Evolutionary conservation across 75 land plant genomes (phyloP).

Genomic region (Selaginella tamariscina): DNA sequence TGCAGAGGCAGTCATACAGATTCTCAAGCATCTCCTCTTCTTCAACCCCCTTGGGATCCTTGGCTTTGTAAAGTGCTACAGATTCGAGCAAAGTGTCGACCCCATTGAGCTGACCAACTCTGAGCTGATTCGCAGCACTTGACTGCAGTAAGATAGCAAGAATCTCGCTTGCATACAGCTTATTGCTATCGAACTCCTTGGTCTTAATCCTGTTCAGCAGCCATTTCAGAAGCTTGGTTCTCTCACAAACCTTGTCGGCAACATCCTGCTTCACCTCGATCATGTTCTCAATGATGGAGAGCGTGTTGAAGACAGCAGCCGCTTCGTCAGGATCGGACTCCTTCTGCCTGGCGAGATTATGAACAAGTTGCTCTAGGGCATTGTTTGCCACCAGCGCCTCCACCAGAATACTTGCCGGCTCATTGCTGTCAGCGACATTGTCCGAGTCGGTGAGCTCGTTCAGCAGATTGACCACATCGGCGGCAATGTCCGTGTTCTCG

Average conservation of each 20-base stretch:
- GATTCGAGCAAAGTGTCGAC: slow-evolving; percentile 85
- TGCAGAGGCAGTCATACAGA: slow-evolving; percentile 89
- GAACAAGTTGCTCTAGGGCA: slow-evolving; percentile 73
- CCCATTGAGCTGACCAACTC: slow-evolving; percentile 89
- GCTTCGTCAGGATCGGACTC: slow-evolving; percentile 82
- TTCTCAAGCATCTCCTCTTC: slow-evolving; percentile 99
- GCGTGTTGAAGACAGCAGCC: slow-evolving; percentile 58
- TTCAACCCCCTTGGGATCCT: slow-evolving; percentile 79
- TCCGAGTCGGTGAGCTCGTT: slow-evolving; percentile 89
- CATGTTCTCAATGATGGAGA: slow-evolving; percentile 76
- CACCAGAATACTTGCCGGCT: slow-evolving; percentile 54
- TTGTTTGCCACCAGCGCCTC: slow-evolving; percentile 80
- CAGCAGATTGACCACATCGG: slow-evolving; percentile 57
- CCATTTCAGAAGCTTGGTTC: slow-evolving; percentile 81
- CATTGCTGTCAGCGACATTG: slow-evolving; percentile 54
- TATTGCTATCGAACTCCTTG: slow-evolving; percentile 83
- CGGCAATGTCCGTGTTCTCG: slow-evolving; percentile 78
- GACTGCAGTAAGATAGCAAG: slow-evolving; percentile 86
- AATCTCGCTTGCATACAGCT: slow-evolving; percentile 94
- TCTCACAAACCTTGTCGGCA: slow-evolving; percentile 86
- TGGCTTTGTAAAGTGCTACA: slow-evolving; percentile 84
- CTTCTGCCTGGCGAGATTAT: slow-evolving; percentile 61
- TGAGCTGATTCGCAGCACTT: slow-evolving; percentile 70
- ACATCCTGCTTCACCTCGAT: slow-evolving; percentile 80
- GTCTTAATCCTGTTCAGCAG: slow-evolving; percentile 67